These are phyloP conservation scores for Tolypocladium nubicola DNA, from an alignment of 2,329 filamentous ascomycete species.

Conservation along the genomic window DNA sequence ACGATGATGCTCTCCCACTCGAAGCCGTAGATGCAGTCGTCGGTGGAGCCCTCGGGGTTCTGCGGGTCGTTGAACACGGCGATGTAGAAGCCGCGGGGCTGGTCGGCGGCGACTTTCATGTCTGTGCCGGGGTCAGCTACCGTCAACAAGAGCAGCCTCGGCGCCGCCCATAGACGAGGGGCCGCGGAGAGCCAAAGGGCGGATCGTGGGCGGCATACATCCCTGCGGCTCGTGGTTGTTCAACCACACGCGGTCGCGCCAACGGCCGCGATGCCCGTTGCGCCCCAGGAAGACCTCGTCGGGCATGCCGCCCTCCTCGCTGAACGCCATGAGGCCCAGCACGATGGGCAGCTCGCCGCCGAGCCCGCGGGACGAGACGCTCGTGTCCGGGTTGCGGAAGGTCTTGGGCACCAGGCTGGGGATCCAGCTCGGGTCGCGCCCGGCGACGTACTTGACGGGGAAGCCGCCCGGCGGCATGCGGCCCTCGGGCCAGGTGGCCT, in stretches of 20 bases:
- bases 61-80: slow-evolving; percentile 20
- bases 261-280: slow-evolving; percentile 8
- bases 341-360: slow-evolving; percentile 27
- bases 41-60: slow-evolving; percentile 16
- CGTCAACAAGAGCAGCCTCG: not conserved
- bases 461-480: slow-evolving; percentile 5
- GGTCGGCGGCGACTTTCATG: slow-evolving; percentile 11
- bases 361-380: slow-evolving; percentile 18
- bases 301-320: slow-evolving; percentile 6
- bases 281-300: slow-evolving; percentile 13
- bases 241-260: slow-evolving; percentile 16
- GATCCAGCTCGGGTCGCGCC: slow-evolving; percentile 24
- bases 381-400: slow-evolving; percentile 12
- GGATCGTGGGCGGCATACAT: slow-evolving; percentile 12
- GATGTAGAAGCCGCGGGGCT: slow-evolving; percentile 22
- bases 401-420: slow-evolving; percentile 22
- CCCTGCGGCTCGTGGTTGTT: slow-evolving; percentile 9
- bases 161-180: too few relatives aligned
- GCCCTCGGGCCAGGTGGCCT: slow-evolving; percentile 12
- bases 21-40: slow-evolving; percentile 11
- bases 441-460: slow-evolving; percentile 18
- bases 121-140: slow-evolving; percentile 7
- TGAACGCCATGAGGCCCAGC: slow-evolving; percentile 29
- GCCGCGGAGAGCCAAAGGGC: too few relatives aligned
- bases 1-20: slow-evolving; percentile 16